Base-by-base conservation (phyloP, 805 yeast species). In the Candida corydali region DNA sequence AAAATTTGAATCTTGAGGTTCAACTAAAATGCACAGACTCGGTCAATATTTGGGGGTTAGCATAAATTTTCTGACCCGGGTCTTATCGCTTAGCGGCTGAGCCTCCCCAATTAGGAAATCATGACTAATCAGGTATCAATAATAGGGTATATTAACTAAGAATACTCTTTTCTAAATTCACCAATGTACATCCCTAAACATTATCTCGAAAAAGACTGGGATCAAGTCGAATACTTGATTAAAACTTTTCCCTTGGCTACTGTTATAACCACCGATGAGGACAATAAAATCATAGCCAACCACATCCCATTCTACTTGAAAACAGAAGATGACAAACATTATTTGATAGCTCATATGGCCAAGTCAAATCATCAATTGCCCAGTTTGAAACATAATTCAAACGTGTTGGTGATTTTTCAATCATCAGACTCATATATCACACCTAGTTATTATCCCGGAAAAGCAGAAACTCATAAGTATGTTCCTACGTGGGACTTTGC, bases 401-500 rank as follows among this genome's bases (percentile, higher is more conserved):
- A 71, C 7, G 71, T 70, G 10, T 55, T 74, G 42, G 67, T 78
- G 9, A 63, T 77, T 3, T 80, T 80, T 61, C 75, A 70, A 51
- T 63, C 76, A 5, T 58, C 51, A 3, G 65, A 75, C 47, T 57
- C 76, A 1, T 80, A 80, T 50, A 70, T 80, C 16, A 55, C 78
- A 17, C 84, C 86, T 2, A 53, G 68, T 11, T 80, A 78, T 70
- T 80, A 80, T 48, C 73, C 76, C 6, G 63, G 69, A 15, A 79
- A 80, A 57, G 57, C 66, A 32, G 65, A 64, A 32, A 74, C 80
- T 22, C 80, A 76, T 42, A 79, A 77, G 49, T 68, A 65, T 28
- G 86, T 79, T n/a, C 84, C 86, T 12, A 80, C 86, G 1, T 80
- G 85, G 85, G 80, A 76, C 51, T 79, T 71, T 55, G 76, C 74